Evolutionary conservation across 192 early-diverging fungal species (phyloP).

Genomic region (Rhizophagus clarus): DNA sequence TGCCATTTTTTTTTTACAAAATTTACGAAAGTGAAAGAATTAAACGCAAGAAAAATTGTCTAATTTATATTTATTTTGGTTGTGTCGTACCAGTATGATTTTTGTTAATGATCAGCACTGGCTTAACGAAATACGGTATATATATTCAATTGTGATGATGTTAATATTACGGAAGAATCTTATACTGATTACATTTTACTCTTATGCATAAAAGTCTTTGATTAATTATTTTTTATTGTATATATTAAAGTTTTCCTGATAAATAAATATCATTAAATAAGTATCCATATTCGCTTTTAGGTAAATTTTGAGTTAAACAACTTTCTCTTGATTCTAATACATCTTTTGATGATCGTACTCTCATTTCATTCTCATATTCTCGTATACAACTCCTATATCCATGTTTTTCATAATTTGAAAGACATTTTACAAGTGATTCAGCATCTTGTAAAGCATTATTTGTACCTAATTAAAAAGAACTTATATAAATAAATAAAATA

Average conservation of each 20-base stretch:
- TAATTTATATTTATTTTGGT: no score
- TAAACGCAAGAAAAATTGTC: no score
- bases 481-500: neutral
- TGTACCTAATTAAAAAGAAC: neutral
- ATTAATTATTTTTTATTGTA: no score
- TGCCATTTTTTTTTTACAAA: no score
- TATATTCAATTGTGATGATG: no score
- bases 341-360: neutral
- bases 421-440: neutral
- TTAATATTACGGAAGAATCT: no score
- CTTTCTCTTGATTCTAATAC: neutral
- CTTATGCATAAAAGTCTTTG: no score
- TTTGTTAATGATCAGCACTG: no score
- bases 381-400: neutral
- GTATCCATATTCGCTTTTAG: neutral
- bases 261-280: neutral
- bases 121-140: no score
- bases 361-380: neutral
- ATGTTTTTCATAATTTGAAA: conserved; percentile 7
- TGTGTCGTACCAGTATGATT: no score
- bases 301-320: neutral
- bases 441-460: conserved; percentile 13
- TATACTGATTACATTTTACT: no score
- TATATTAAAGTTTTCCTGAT: neutral
- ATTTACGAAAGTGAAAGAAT: no score